These are phyloP conservation scores for Geotrichum cucujoidarum DNA, from an alignment of 1,139 yeast species.

Conservation along the genomic window DNA sequence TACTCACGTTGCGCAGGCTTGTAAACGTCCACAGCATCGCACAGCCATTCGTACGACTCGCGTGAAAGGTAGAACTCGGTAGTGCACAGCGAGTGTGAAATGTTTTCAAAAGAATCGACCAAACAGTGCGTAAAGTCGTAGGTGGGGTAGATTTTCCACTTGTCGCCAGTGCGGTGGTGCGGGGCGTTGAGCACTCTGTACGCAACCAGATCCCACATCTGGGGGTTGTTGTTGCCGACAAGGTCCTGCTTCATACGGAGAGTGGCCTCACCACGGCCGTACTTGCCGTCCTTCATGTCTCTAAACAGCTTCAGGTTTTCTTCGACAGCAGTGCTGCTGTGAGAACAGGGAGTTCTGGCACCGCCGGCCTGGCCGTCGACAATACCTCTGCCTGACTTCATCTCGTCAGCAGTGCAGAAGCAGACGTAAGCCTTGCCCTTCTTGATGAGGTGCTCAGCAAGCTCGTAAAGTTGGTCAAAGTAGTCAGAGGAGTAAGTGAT, in stretches of 20 bases:
- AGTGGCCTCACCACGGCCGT: conserved; percentile 86
- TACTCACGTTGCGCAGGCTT: conserved; percentile 98
- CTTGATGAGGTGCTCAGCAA: conserved; percentile 75
- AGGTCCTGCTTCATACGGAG: conserved; percentile 96
- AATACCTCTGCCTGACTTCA: conserved; percentile 84
- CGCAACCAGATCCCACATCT: conserved; percentile 99
- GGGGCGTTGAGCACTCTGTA: conserved; percentile 88
- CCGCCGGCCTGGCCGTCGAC: conserved; percentile 89
- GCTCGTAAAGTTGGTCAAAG: conserved; percentile 77
- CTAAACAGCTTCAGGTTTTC: conserved; percentile 77
- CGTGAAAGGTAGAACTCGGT: conserved; percentile 89
- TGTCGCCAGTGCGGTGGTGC: conserved; percentile 93
- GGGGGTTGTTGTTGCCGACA: conserved; percentile 79
- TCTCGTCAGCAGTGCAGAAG: conserved; percentile 89
- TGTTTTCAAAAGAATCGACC: conserved; percentile 95
- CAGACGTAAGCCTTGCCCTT: conserved; percentile 81
- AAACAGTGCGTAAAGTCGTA: conserved; percentile 98
- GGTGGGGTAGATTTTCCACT: conserved; percentile 97
- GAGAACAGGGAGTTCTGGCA: conserved; percentile 78
- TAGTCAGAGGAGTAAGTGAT: conserved; percentile 95
- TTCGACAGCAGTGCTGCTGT: conserved; percentile 65
- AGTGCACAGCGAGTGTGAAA: conserved; percentile 91
- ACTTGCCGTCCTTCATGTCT: conserved; percentile 85
- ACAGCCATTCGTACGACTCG: conserved; percentile 96
- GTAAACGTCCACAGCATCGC: conserved; percentile 90